A percentile compares a stretch with the other conserved stretches of the same genome.
Evolutionary conservation across 139 green algal species (phyloP).

Genomic region (Axilococcus clingmanii): DNA sequence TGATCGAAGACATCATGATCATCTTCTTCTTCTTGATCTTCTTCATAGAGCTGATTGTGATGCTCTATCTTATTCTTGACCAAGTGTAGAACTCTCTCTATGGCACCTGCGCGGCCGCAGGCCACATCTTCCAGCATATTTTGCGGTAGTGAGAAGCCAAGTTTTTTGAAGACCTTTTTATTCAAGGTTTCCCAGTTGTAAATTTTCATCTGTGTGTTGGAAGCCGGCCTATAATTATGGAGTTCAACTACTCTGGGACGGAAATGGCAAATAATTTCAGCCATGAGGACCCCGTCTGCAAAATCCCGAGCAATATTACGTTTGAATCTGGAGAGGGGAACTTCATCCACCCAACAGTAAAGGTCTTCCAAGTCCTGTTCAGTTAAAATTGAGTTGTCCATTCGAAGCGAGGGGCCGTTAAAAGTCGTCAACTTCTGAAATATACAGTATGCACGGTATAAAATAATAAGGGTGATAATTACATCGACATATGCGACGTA

Average conservation of each 20-base stretch:
- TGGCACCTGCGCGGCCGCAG: constrained; percentile 48
- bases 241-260: constrained; percentile 81
- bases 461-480: no score
- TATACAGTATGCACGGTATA: no score
- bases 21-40: not conserved
- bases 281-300: constrained; percentile 78
- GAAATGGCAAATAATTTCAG: constrained; percentile 76
- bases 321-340: constrained; percentile 83
- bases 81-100: constrained; percentile 78
- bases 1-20: no score
- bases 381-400: no score
- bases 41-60: not conserved
- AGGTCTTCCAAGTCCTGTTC: constrained; percentile 70
- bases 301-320: constrained; percentile 86
- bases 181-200: constrained; percentile 97
- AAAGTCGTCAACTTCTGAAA: no score
- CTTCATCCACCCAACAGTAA: constrained; percentile 86
- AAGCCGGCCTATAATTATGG: constrained; percentile 90
- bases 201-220: constrained; percentile 74
- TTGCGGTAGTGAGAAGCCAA: constrained; percentile 59
- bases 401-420: no score
- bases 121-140: constrained; percentile 46
- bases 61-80: constrained; percentile 44
- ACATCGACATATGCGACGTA: no score
- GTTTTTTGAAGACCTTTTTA: constrained; percentile 64